These are phyloP conservation scores for Xylaria curta DNA, from an alignment of 495 filamentous ascomycete species.

Conservation along the genomic window DNA sequence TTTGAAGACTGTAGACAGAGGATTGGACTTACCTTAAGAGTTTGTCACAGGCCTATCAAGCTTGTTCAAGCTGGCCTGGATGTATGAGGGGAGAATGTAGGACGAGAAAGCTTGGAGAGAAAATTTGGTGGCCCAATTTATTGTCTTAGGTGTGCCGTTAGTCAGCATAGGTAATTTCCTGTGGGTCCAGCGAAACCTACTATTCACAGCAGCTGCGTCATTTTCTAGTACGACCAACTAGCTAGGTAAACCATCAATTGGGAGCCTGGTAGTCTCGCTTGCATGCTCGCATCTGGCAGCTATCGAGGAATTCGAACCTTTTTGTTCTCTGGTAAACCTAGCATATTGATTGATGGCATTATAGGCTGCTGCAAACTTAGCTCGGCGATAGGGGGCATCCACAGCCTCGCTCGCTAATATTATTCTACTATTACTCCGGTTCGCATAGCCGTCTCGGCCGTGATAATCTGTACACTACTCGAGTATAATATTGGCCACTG, in stretches of 20 bases:
- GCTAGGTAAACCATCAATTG: background rate
- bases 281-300: too few species aligned
- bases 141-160: background rate
- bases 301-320: too few species aligned
- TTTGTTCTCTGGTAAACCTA: too few species aligned
- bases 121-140: slow-evolving; percentile 21
- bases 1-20: background rate
- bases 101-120: background rate
- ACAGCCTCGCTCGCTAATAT: background rate
- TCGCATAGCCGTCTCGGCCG: too few species aligned
- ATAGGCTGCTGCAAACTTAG: background rate
- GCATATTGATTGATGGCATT: background rate
- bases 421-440: background rate
- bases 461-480: background rate
- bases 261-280: background rate
- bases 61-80: slow-evolving; percentile 14
- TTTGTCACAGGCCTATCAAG: background rate
- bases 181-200: background rate
- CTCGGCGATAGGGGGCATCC: too few species aligned
- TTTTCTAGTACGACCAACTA: background rate
- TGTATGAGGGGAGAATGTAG: background rate
- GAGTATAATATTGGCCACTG: background rate
- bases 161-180: slow-evolving; percentile 5
- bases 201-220: background rate
- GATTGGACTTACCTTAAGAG: slow-evolving; percentile 4